Base-by-base conservation (phyloP, 129 eudicot species). In the Lactuca sativa region DNA sequence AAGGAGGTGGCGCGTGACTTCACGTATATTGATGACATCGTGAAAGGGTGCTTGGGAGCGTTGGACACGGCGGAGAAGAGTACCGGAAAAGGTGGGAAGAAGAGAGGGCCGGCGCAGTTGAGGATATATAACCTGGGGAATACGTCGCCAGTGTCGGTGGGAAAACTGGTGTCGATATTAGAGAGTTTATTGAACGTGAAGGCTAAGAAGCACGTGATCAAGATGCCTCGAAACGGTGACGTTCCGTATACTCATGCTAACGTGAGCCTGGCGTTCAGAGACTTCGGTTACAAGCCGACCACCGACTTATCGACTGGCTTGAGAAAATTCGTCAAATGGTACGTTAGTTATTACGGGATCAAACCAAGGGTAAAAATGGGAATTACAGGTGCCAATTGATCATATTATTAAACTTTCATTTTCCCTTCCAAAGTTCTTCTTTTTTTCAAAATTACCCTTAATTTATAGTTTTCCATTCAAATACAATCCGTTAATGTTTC, bases 1-100 rank as follows among this genome's bases (percentile, higher is more conserved):
- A 75, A 83, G 10, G 91, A 85, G 71, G 91, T 88, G 69, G 96
- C 96, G 80, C 96, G 96, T 83, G 96, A 88, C 69, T 88, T 88
- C 74, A 88, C 96, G 62, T 88, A 78, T 58, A 83, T 88, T 3
- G 96, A 88, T 14, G 96, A 88, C 25, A 58, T 88, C 0, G 96
- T 88, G 5, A 88, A 88, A 47, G 96, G 96, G 13, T 88, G 96
- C 18, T n/a, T 88, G 3, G 96, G 91, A 4, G 83, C 96, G 48
- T 68, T 88, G 10, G 96, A 88, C 56, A 88, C 96, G 32, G 89
- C 91, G 31, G 89, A 83, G 71, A 88, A 88, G 85, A 85, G 91
- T n/a, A 88, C 95, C 53, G 95, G 95, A 12, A 85, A 82, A 11
- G 95, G 91, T 1, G 95, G 95, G 9, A 85, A 78, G 53, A 88